Conservation (phyloP, 129 eudicot species). For the Flaveria bidentis region DNA sequence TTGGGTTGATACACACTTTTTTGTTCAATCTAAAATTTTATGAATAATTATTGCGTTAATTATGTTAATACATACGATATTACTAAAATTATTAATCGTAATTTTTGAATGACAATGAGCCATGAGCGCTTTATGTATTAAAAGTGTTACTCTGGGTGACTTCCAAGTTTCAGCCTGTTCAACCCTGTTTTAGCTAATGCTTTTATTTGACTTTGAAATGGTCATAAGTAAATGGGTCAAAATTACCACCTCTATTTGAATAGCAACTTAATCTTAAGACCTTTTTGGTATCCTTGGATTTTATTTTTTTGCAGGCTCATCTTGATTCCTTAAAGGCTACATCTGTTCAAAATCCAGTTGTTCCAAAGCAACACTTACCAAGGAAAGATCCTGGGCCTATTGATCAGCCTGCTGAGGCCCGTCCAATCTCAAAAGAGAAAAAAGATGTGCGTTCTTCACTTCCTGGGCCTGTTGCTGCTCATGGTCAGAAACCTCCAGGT, state of each 20-base stretch:
- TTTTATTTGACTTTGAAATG: not conserved
- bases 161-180: not conserved
- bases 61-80: not conserved
- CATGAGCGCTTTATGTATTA: too few relatives aligned
- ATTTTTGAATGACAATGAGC: not conserved
- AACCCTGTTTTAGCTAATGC: not conserved
- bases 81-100: not conserved
- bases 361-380: constrained; percentile 56
- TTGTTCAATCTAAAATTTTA: too few relatives aligned
- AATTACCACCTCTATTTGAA: not conserved
- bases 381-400: constrained; percentile 39
- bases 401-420: constrained; percentile 46
- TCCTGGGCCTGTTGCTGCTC: constrained; percentile 45
- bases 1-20: not conserved
- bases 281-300: not conserved
- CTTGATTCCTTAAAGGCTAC: constrained; percentile 44
- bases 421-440: constrained; percentile 40
- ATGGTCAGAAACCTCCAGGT: constrained; percentile 52
- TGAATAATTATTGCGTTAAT: not conserved
- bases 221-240: not conserved
- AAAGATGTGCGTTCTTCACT: constrained; percentile 44
- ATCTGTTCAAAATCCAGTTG: constrained; percentile 40
- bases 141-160: not conserved
- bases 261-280: not conserved
- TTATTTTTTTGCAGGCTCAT: constrained; percentile 50